Evolutionary conservation across 805 yeast genomes (phyloP).

Genomic region (Zygosaccharomyces gambellarensis): DNA sequence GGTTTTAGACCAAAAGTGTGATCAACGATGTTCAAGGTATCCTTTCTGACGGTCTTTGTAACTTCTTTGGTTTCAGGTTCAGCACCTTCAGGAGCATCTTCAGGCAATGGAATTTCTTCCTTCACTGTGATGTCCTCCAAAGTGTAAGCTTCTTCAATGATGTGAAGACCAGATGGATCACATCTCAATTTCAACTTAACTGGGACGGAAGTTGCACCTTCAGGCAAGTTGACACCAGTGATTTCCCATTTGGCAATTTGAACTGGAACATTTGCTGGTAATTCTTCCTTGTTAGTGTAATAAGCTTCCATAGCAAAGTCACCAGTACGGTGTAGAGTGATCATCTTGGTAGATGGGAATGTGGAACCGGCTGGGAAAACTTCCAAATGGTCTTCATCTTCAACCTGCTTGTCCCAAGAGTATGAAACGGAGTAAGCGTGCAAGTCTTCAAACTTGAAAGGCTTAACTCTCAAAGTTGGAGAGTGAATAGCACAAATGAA

Average conservation of each 20-base stretch:
- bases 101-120: conserved; percentile 67
- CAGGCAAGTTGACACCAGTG: conserved; percentile 75
- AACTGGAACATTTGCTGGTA: conserved; percentile 62
- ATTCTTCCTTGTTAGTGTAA: conserved; percentile 68
- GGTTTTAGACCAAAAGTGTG: conserved; percentile 59
- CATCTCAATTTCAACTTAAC: conserved; percentile 92
- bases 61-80: conserved; percentile 87
- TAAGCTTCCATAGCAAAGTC: conserved; percentile 84
- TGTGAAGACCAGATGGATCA: conserved; percentile 94
- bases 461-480: conserved; percentile 97
- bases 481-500: conserved; percentile 98
- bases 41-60: conserved; percentile 90
- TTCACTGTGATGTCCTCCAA: conserved; percentile 86
- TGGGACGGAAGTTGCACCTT: conserved; percentile 72
- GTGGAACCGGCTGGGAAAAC: conserved; percentile 93
- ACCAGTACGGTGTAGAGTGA: conserved; percentile 85
- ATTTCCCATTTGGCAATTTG: conserved; percentile 81
- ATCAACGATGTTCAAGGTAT: conserved; percentile 60
- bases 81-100: conserved; percentile 49
- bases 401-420: conserved; percentile 91
- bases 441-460: conserved; percentile 95
- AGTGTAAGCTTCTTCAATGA: conserved; percentile 90
- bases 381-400: conserved; percentile 86
- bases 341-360: conserved; percentile 93
- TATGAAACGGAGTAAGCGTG: conserved; percentile 90